Evolutionary conservation across 1,284 basidiomycete species (phyloP), one percentile per base, ranked within the genome.

Genomic region (Nidula niveotomentosa): DNA sequence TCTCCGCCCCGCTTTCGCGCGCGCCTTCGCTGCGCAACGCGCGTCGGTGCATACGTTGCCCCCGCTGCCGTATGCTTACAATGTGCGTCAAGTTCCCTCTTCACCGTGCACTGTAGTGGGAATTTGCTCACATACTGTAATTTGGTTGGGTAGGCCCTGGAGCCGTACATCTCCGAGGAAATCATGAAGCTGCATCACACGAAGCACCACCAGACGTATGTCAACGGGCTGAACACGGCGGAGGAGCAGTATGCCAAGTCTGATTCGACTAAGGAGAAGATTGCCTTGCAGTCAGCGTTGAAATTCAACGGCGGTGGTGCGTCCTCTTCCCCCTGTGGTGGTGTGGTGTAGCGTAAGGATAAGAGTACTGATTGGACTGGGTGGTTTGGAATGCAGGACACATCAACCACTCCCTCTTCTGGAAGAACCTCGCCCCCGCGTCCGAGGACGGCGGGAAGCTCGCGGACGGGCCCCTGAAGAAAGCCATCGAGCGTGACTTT

Each of bases 181-280:
- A 96, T 94, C 65, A 95, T 95, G 93, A 87, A 81, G 56, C 82
- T 98, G 58, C 96, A 99, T 75, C 96, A 99, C 80, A 85, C 86
- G 64, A 96, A 95, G 81, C 96, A 99, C 71, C 96, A 98, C 74
- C 91, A 94, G 74, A 84, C 90, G 18, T 97, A 96, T 72, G 93
- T 97, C 58, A 93, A 88, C 65, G 92, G 92, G 7, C 80, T 96
- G 59, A 96, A 97, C 72, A 85, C 94, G 23, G 94, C 95, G 39
- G 96, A 98, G 74, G 88, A 93, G 68, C 78, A 88, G 30, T 93
- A 93, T 68, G 78, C 81, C 48, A 86, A 86, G 65, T 71, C 88
- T 5, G 67, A 75, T 48, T 82, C 83, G 36, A 85, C 90, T 62
- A 90, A 88, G 73, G 89, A 92, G 70, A 81, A 86, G 68, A 97